Conservation (phyloP, 2,329 filamentous ascomycete species). For the Didymella segeticola region DNA sequence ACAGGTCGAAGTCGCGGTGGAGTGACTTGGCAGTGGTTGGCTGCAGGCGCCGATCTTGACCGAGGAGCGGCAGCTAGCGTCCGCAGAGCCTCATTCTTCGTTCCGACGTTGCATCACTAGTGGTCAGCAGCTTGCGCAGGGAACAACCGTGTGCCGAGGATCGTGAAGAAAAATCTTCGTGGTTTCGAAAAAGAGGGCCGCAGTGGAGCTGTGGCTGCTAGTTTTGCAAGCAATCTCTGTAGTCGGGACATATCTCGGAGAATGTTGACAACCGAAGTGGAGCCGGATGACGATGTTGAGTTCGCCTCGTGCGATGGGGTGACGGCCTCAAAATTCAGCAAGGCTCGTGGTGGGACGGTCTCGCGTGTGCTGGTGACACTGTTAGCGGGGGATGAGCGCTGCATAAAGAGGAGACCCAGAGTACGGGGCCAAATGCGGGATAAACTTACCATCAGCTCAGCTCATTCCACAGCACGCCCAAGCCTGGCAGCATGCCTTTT, state of each 20-base stretch:
- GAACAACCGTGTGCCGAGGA: conserved; percentile 13
- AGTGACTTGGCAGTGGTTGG: conserved; percentile 14
- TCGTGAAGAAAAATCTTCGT: conserved; percentile 24
- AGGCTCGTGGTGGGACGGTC: conserved; percentile 8
- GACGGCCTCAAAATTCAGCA: conserved; percentile 1
- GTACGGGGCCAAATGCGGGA: conserved; percentile 9
- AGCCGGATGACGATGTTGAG: conserved; percentile 11
- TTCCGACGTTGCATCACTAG: conserved; percentile 33
- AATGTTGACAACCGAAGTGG: conserved; percentile 9
- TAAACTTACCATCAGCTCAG: conserved; percentile 9
- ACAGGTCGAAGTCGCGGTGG: neutral
- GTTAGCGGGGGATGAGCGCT: conserved; percentile 12
- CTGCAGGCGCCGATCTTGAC: conserved; percentile 30
- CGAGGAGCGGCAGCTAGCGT: conserved; percentile 19
- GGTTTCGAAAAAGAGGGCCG: conserved; percentile 32
- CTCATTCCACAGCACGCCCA: conserved; percentile 15
- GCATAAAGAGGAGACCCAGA: conserved; percentile 6
- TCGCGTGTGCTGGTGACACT: conserved; percentile 2
- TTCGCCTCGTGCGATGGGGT: conserved; percentile 10
- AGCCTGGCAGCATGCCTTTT: conserved; percentile 15
- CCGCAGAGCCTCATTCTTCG: conserved; percentile 22
- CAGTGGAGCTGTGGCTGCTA: conserved; percentile 21
- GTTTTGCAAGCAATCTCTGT: conserved; percentile 20
- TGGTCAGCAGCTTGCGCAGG: conserved; percentile 23
- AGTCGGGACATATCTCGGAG: conserved; percentile 21